Base-by-base conservation (phyloP, 371 early-diverging fungal species). In the Dinochytrium kinnereticum region DNA sequence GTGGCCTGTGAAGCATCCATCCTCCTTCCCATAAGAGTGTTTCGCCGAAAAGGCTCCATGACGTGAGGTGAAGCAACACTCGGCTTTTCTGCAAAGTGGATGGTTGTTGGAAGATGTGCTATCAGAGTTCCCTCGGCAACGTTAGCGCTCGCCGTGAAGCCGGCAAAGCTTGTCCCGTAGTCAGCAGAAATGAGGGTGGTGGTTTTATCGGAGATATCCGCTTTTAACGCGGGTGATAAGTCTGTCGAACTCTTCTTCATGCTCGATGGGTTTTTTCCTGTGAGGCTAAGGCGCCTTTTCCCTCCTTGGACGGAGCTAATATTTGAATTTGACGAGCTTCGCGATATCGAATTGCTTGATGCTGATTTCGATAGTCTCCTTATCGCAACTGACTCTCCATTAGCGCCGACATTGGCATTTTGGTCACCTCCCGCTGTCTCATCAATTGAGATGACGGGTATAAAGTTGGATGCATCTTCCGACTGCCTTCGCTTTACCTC, bases 11-110 rank as follows among this genome's bases (percentile, higher is more conserved):
- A 66, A 2, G 49, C 39, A 38, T 38, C 38, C 66, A 66, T 66
- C n/a, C 66, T 5, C 17, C 30, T 37, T 24, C 77, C 77, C 49
- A 33, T 72, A 38, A 76, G 44, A 0, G 64, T 59, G 55, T 76
- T 76, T n/a, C 77, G 67, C 2, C 2, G 38, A 1, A 51, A 31
- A 2, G 73, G 73, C 21, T n/a, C 69, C 59, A 72, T 66, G 17
- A 76, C 76, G 34, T 40, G 49, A 0, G 59, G 36, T 2, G 51
- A 39, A 0, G 77, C 72, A 1, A 76, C 38, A 51, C 51, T 68
- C 2, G 77, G 77, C 30, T 72, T 72, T 34, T 69, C 53, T 31
- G 51, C 64, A 1, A 76, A 38, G 50, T 72, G 72, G 1, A 72
- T 33, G 38, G n/a, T 66, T n/a, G 38, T 66, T 2, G 66, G 66